Conservation (phyloP, 2,329 filamentous ascomycete genomes). For the Graphilbum ipis-grandicollis region DNA sequence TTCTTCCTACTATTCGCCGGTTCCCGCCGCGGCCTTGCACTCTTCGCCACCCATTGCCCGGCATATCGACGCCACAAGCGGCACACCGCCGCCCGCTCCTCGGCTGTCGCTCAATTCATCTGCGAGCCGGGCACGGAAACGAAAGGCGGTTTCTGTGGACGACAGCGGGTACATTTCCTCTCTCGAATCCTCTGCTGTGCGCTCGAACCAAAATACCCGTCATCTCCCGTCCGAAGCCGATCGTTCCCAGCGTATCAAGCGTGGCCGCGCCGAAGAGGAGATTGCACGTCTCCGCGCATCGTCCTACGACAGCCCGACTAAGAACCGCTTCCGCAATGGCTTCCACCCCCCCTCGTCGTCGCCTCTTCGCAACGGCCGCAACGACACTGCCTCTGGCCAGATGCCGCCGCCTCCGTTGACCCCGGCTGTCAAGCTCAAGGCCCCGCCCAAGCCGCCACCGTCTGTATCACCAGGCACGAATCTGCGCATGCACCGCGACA, state of each 20-base stretch:
- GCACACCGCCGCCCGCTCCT: conserved; percentile 58
- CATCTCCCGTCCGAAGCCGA: conserved; percentile 57
- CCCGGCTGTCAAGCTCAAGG: conserved; percentile 66
- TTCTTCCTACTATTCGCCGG: conserved; percentile 50
- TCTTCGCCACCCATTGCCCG: conserved; percentile 77
- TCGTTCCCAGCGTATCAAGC: conserved; percentile 65
- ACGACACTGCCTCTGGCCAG: conserved; percentile 29
- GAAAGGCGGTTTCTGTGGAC: conserved; percentile 62
- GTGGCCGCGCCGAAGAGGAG: conserved; percentile 69
- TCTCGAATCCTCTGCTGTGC: conserved; percentile 73
- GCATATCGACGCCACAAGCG: conserved; percentile 39
- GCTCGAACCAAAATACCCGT: conserved; percentile 46
- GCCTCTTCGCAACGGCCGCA: conserved; percentile 35
- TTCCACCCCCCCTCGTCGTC: conserved; percentile 47
- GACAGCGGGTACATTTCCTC: conserved; percentile 98
- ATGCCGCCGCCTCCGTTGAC: conserved; percentile 58
- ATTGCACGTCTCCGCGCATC: conserved; percentile 86
- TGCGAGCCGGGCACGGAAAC: conserved; percentile 50
- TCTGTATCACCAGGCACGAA: conserved; percentile 91
- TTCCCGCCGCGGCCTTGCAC: conserved; percentile 52
- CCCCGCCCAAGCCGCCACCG: conserved; percentile 38
- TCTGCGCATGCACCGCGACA: conserved; percentile 70
- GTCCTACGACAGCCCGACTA: conserved; percentile 81
- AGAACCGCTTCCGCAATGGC: conserved; percentile 37
- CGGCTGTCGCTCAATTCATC: conserved; percentile 32